Base-by-base conservation (phyloP, 306 rosid species). In the Morella rubra region DNA sequence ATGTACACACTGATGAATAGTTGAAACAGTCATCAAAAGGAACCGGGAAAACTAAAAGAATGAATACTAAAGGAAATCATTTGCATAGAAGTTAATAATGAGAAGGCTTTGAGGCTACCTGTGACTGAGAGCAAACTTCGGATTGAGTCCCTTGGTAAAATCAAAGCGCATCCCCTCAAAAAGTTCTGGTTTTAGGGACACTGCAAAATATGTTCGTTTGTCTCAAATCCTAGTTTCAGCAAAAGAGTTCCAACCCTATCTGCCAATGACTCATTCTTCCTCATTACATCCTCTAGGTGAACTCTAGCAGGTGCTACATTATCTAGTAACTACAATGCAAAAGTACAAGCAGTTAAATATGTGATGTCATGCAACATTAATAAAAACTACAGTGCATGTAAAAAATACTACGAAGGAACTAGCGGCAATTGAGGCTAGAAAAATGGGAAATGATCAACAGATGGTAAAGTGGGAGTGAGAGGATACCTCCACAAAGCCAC, bases 81-180 rank as follows among this genome's bases (percentile, higher is more conserved):
- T 16, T 42, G 13, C 44, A 13, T 18, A 5, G 67, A 13, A 27
- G 67, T 27, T 60, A 7, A 60, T 58, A 4, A 60, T 12, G 42
- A 16, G 37, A 18, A 65, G 49, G 6, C 8, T 16, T 60, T 42
- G 41, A 75, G 52, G 61, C 51, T 76, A 96, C 99, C 99, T 96
- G 86, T 96, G 99, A 80, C 97, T 93, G 78, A 96, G 96, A 13
- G 99, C 87, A 71, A 96, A 96, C 79, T 86, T 91, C 65, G 90
- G 98, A 78, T 91, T 96, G 66, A 96, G 96, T 41, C 92, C 92
- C 80, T 87, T 96, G 73, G 96, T 93, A 77, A 96, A 96, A 85
- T 96, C 99, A 80, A 96, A 91, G 14, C 98, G 92, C 94, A 93
- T 76, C 22, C 99, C 99, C 79, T 96, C 99, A 20, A 96, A 96